Base-by-base conservation (phyloP, 768 basidiomycete genomes). In the Suillus luteus region DNA sequence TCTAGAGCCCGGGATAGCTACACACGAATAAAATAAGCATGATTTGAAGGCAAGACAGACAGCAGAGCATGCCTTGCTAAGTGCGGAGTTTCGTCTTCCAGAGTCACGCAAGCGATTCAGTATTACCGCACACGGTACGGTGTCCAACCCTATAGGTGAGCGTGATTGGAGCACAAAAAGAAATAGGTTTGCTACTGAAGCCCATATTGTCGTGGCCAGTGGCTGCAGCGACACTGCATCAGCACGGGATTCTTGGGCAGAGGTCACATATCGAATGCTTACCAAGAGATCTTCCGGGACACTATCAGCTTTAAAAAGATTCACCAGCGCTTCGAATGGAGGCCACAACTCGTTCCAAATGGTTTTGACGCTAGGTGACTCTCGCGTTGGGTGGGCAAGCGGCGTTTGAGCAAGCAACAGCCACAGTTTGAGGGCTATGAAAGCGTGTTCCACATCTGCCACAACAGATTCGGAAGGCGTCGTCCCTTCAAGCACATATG, bases 291-390 rank as follows among this genome's bases (percentile, higher is more conserved):
- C 80, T 66, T 69, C 84, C 82, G 63, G 76, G 71, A 64, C 77
- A 76, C 64, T 75, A 71, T 86, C 86, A 4, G 67, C 71, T 66
- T 86, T 85, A 44, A 89, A 77, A 1, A 80, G 77, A 46, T 76
- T 69, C 15, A 87, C 69, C 41, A 90, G 77, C 14, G 74, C 74
- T 66, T 87, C 87, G 62, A 90, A 90, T 1, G 87, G 82, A 2
- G 89, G 84, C 90, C 90, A 93, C 9, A 93, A 72, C 68, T 90
- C 87, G 68, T 90, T 91, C 91, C 91, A 93, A 11, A 91, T 80
- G 48, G 76, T 46, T 78, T 73, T 19, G 22, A 55, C 62, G 52
- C 64, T 63, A 2, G 77, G 75, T 12, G 48, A 74, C 15, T 43
- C 40, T 65, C 15, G 19, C 9, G 33, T 35, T 6, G 33, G 19